A percentile compares a stretch with the other conserved stretches of the same genome.
phyloP scores from a whole-genome alignment of 108 stramenopile species.

The Pelagomonas calceolata region DNA sequence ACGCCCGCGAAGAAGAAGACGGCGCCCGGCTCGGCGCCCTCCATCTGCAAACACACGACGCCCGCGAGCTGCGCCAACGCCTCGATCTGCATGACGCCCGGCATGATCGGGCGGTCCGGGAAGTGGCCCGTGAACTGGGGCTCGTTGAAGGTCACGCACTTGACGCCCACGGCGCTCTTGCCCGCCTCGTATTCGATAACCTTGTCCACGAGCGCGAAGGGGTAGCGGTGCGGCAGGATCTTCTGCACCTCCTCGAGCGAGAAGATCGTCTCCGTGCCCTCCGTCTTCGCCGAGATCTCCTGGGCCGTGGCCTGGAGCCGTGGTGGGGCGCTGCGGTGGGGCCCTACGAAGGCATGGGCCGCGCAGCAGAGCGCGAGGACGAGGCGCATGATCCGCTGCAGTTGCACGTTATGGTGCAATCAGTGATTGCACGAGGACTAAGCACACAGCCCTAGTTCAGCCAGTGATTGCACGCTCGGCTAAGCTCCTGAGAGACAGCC shows the following conservation, averaged over 20 bases:
- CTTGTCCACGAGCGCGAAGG: constrained; percentile 45
- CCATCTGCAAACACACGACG: constrained; percentile 73
- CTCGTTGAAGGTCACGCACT: constrained; percentile 86
- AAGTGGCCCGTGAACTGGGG: constrained; percentile 97
- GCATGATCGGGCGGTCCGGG: constrained; percentile 92
- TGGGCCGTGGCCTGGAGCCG: neutral
- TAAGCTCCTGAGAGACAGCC: too few relatives aligned
- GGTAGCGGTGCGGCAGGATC: constrained; percentile 85
- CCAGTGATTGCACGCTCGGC: too few relatives aligned
- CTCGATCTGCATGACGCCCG: constrained; percentile 90
- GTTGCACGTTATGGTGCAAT: too few relatives aligned
- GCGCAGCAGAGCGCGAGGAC: too few relatives aligned
- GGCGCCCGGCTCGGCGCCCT: constrained; percentile 65
- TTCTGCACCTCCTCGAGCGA: constrained; percentile 76
- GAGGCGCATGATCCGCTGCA: too few relatives aligned
- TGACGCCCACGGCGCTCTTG: constrained; percentile 86
- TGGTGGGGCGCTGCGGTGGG: neutral
- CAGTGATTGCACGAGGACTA: too few relatives aligned
- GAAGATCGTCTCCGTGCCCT: constrained; percentile 53
- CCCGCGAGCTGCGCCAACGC: constrained; percentile 95
- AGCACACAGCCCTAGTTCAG: too few relatives aligned
- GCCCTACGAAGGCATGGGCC: too few relatives aligned
- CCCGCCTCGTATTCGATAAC: constrained; percentile 80
- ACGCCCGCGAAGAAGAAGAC: constrained; percentile 95
- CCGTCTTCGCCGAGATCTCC: constrained; percentile 55